These are phyloP conservation scores for Plasmopara viticola DNA, from an alignment of 352 stramenopile species.

Conservation along the genomic window DNA sequence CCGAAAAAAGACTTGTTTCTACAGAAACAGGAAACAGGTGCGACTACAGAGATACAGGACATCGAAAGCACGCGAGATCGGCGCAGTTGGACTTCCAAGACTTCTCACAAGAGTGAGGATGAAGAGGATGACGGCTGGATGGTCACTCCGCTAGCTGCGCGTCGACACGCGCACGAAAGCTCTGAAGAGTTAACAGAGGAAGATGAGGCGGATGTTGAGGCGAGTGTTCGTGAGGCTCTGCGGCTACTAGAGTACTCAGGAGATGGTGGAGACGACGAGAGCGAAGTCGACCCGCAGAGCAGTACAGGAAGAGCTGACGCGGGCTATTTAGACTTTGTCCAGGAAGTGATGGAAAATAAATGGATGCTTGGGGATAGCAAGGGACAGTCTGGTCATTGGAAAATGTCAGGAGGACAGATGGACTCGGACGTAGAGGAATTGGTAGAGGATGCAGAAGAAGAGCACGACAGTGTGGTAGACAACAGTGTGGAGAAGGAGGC, in stretches of 20 bases:
- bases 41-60: neutral
- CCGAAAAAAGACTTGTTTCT: neutral
- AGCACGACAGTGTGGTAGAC: neutral
- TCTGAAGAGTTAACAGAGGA: conserved; percentile 15
- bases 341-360: conserved; percentile 34
- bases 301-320: neutral
- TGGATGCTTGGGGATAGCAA: conserved; percentile 24
- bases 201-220: conserved; percentile 41
- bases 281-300: conserved; percentile 18
- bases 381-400: conserved; percentile 8
- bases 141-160: conserved; percentile 18
- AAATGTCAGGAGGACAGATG: conserved; percentile 1
- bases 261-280: conserved; percentile 16
- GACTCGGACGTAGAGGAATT: conserved; percentile 11
- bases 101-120: conserved; percentile 22
- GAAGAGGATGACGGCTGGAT: conserved; percentile 35
- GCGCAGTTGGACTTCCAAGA: conserved; percentile 13
- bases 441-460: conserved; percentile 3
- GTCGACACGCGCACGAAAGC: neutral
- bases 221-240: conserved; percentile 43
- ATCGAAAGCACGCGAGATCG: conserved; percentile 1
- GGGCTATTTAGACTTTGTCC: conserved; percentile 47
- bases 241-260: conserved; percentile 35
- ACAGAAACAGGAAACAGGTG: conserved; percentile 1
- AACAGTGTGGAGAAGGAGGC: conserved; percentile 2